Evolutionary conservation across 768 basidiomycete species (phyloP).

Genomic region (Psilocybe cubensis): DNA sequence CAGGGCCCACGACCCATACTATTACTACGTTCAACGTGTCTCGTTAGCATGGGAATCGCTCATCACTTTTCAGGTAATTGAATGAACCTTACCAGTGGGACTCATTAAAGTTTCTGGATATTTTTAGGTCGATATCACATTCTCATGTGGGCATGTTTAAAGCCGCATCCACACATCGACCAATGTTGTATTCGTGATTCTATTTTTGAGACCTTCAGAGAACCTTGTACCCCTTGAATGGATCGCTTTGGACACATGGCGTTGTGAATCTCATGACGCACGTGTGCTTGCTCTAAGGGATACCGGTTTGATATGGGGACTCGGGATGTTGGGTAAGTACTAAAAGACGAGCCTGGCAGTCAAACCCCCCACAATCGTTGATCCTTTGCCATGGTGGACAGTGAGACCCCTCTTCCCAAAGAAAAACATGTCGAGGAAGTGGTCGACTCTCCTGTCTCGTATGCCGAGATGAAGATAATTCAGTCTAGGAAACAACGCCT

Average conservation of each 20-base stretch:
- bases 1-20: too few relatives aligned
- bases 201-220: background rate
- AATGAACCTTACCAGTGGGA: too few relatives aligned
- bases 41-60: too few relatives aligned
- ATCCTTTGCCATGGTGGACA: slow-evolving; percentile 1
- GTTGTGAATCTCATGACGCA: slow-evolving; percentile 6
- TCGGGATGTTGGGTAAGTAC: background rate
- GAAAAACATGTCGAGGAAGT: slow-evolving; percentile 5
- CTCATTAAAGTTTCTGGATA: too few relatives aligned
- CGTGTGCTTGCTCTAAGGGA: slow-evolving; percentile 2
- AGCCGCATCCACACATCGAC: too few relatives aligned
- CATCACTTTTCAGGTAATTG: too few relatives aligned
- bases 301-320: background rate
- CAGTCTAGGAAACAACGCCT: slow-evolving; percentile 42
- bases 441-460: background rate
- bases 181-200: too few relatives aligned
- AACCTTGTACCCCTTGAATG: background rate
- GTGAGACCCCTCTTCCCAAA: background rate
- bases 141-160: background rate
- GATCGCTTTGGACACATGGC: background rate
- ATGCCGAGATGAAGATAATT: background rate
- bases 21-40: too few relatives aligned
- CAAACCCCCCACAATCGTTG: background rate
- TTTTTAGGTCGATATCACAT: too few relatives aligned
- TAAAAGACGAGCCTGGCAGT: background rate